These are phyloP conservation scores for Aspergillus pseudoglaucus DNA, from an alignment of 2,329 filamentous ascomycete species.

Conservation along the genomic window DNA sequence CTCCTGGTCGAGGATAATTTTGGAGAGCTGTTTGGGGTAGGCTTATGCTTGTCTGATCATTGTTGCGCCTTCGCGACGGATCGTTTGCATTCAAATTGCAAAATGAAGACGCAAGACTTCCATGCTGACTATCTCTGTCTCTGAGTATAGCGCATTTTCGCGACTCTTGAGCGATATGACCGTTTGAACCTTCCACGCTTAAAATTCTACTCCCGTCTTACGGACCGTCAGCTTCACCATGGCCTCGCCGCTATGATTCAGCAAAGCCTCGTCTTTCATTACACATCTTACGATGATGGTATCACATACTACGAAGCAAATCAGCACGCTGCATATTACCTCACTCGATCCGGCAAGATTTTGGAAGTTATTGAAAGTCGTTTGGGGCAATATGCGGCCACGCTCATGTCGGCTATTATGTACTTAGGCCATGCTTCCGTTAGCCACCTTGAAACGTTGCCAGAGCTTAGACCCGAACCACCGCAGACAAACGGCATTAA, in stretches of 20 bases:
- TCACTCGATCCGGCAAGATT: constrained; percentile 76
- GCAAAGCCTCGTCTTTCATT: constrained; percentile 75
- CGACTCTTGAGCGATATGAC: constrained; percentile 69
- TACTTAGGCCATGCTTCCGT: constrained; percentile 66
- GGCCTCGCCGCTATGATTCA: constrained; percentile 80
- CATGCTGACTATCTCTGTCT: constrained; percentile 2
- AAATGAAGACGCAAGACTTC: constrained; percentile 5
- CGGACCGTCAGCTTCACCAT: constrained; percentile 68
- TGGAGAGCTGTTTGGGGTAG: constrained; percentile 85
- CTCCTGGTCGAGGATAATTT: constrained; percentile 83
- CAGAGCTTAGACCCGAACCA: constrained; percentile 24
- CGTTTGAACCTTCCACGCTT: constrained; percentile 67
- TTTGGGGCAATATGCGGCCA: constrained; percentile 67
- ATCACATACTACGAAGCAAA: constrained; percentile 79
- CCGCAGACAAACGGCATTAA: constrained; percentile 19
- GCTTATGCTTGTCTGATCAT: constrained; percentile 26
- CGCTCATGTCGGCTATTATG: constrained; percentile 68
- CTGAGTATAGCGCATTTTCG: constrained; percentile 67
- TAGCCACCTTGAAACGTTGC: constrained; percentile 38
- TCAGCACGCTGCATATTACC: constrained; percentile 68
- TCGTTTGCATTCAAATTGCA: neutral
- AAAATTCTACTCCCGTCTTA: constrained; percentile 64
- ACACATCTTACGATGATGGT: constrained; percentile 56
- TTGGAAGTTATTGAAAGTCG: constrained; percentile 66
- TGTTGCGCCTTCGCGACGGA: constrained; percentile 2